A percentile compares a stretch with the other conserved stretches of the same genome.
Conservation (phyloP, 2,329 filamentous ascomycete species). For the Pseudopithomyces chartarum region DNA sequence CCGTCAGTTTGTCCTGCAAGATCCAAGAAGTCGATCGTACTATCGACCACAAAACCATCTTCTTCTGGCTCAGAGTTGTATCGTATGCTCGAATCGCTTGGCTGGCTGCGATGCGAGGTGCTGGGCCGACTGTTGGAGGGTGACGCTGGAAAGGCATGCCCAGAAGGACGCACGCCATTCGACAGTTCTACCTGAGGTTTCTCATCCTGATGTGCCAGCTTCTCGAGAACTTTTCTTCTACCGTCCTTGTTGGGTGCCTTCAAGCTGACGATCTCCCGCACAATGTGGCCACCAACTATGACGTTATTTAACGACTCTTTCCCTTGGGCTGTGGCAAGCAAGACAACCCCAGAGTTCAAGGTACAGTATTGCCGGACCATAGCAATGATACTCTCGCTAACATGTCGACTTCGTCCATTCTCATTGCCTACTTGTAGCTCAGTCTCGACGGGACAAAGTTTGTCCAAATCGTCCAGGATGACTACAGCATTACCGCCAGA, state of each 20-base stretch:
- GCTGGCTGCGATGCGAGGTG: constrained; percentile 50
- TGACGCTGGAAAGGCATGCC: constrained; percentile 40
- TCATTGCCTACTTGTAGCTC: constrained; percentile 93
- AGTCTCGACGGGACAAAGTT: constrained; percentile 89
- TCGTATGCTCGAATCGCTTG: constrained; percentile 42
- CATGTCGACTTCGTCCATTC: constrained; percentile 87
- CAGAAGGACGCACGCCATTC: constrained; percentile 24
- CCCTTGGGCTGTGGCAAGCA: constrained; percentile 87
- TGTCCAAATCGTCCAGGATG: constrained; percentile 90
- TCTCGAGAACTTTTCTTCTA: constrained; percentile 80
- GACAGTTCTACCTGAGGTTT: constrained; percentile 26
- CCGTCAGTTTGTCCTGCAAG: constrained; percentile 93
- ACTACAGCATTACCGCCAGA: constrained; percentile 83
- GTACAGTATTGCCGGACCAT: constrained; percentile 85
- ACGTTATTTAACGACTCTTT: constrained; percentile 93
- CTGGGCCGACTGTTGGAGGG: constrained; percentile 57
- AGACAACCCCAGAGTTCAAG: constrained; percentile 77
- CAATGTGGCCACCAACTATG: constrained; percentile 87
- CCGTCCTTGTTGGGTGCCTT: constrained; percentile 94
- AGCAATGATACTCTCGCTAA: constrained; percentile 85
- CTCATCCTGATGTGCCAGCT: constrained; percentile 62
- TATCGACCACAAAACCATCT: constrained; percentile 72
- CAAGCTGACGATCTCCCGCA: constrained; percentile 85
- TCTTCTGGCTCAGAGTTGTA: constrained; percentile 43
- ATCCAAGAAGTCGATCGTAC: constrained; percentile 86